These are phyloP conservation scores for Mimosa bimucronata DNA, from an alignment of 306 rosid species.

Conservation along the genomic window DNA sequence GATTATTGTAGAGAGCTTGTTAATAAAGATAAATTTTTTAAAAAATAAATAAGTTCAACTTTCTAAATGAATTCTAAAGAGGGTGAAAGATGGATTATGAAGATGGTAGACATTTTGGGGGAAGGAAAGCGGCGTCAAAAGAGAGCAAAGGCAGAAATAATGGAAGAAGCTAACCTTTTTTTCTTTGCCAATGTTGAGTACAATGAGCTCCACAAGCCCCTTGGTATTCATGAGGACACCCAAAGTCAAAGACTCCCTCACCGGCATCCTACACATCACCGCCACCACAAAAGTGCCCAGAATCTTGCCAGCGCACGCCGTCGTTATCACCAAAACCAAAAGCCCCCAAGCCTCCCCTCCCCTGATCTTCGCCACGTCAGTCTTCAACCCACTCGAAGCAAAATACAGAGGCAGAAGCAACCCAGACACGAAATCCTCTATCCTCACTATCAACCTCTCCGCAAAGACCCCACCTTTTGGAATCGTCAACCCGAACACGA, in stretches of 20 bases:
- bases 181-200: conserved; percentile 92
- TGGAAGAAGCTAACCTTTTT: conserved; percentile 61
- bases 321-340: conserved; percentile 57
- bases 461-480: conserved; percentile 70
- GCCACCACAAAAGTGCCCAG: conserved; percentile 78
- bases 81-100: background rate
- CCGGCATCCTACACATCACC: conserved; percentile 63
- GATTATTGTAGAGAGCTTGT: too few relatives aligned
- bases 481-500: conserved; percentile 76
- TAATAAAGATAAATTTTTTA: too few relatives aligned
- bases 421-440: conserved; percentile 83
- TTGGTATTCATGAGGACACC: conserved; percentile 96
- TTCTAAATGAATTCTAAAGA: too few relatives aligned
- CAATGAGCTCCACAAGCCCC: conserved; percentile 90
- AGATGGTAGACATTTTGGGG: background rate
- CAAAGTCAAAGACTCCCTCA: conserved; percentile 69
- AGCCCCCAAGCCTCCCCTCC: conserved; percentile 79
- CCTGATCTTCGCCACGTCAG: conserved; percentile 65
- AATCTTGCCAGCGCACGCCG: conserved; percentile 67
- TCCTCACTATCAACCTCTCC: conserved; percentile 63
- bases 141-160: background rate
- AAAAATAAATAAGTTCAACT: too few relatives aligned
- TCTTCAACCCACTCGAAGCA: conserved; percentile 86
- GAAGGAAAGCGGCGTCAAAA: too few relatives aligned
- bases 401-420: conserved; percentile 82